Conservation (phyloP, 192 early-diverging fungal species). For the Rhizophagus sp. region DNA sequence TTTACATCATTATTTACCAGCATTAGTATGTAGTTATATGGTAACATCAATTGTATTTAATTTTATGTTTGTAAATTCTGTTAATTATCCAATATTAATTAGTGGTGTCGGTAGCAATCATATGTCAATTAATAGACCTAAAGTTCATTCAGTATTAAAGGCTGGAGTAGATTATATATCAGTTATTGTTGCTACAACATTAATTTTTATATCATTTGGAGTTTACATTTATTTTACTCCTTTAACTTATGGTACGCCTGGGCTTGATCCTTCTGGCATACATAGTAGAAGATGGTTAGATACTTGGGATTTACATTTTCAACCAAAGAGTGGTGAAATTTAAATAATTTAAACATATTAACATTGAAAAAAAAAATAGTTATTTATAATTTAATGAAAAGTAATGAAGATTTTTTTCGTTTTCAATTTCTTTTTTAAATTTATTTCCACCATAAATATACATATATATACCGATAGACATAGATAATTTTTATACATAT, state of each 20-base stretch:
- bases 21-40: slow-evolving; percentile 81
- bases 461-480: no score
- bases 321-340: slow-evolving; percentile 33
- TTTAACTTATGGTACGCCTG: slow-evolving; percentile 80
- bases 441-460: no score
- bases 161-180: slow-evolving; percentile 36
- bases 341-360: no score
- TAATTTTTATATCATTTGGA: slow-evolving; percentile 53
- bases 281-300: slow-evolving; percentile 66
- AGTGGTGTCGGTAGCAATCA: slow-evolving; percentile 34
- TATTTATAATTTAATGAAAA: no score
- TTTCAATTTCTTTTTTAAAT: no score
- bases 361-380: no score
- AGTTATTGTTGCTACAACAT: slow-evolving; percentile 40
- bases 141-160: slow-evolving; percentile 15
- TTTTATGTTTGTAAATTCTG: slow-evolving; percentile 68
- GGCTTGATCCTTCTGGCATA: slow-evolving; percentile 59
- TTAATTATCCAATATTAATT: slow-evolving; percentile 48
- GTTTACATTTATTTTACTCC: slow-evolving; percentile 84
- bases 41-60: slow-evolving; percentile 73
- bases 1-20: slow-evolving; percentile 94
- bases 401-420: no score
- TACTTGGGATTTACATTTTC: slow-evolving; percentile 88
- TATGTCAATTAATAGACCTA: slow-evolving; percentile 39
- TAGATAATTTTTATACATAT: no score